Base-by-base conservation (phyloP, 23 red algal species). In the Agarophyton chilense region DNA sequence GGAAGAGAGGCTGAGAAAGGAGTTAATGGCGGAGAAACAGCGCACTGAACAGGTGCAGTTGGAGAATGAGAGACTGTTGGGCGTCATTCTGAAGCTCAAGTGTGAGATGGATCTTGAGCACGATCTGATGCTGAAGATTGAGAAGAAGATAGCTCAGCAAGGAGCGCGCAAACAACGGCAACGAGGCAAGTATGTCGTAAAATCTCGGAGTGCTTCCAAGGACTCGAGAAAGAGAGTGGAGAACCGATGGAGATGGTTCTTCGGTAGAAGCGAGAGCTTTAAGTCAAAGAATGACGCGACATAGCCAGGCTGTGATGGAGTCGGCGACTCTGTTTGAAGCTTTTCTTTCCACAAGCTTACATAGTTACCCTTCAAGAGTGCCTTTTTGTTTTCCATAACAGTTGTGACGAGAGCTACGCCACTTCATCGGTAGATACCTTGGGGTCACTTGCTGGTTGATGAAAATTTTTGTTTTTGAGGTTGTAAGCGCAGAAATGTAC, bases 31-130 rank as follows among this genome's bases (percentile, higher is more conserved):
- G 38, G 68, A 74, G 41, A 74, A 74, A 38, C 68, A 74, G 41
- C 32, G 34, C 24, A 74, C 40, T 2, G 68, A 38, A 1, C 29
- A 47, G 13, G 24, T 74, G 21, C 68, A 74, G 68, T 2, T 49
- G 39, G 68, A 74, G 68, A 74, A 74, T 74, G 68, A 74, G 39
- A 43, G 68, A 9, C 43, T 74, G 39, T 39, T 74, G 32, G 68
- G 33, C 21, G 68, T 74, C 2, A 74, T 74, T 35, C 29, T 74
- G 8, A 74, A 47, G 68, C 68, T 74, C 33, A 74, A 74, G 18
- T 13, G 21, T 10, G 68, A 74, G 34, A 46, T 74, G 68, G 68
- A 74, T 11, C 4, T 43, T 33, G 68, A 74, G 24, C 68, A 74
- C n/a, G 39, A 47, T 21, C 68, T 74, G 11, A 6, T 17, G 29